A percentile compares a stretch with the other conserved stretches of the same genome.
phyloP scores from a whole-genome alignment of 2,329 filamentous ascomycete genomes.

The Talaromyces sp. region DNA sequence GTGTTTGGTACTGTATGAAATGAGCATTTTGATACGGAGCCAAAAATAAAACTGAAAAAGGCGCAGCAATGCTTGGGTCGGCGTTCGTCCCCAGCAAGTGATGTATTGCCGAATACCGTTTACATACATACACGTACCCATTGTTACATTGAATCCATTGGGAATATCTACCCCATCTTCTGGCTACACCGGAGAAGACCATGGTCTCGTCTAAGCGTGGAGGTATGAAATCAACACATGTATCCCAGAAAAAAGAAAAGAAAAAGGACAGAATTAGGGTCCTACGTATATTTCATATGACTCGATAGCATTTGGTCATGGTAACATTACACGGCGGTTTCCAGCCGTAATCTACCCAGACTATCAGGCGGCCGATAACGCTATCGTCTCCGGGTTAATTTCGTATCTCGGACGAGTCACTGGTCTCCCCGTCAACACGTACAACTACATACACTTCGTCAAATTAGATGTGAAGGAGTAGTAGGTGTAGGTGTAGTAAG shows the following conservation, averaged over 20 bases:
- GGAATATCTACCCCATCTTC: neutral
- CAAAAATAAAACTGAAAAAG: slow-evolving; percentile 1
- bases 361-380: slow-evolving; percentile 7
- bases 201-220: neutral
- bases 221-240: neutral
- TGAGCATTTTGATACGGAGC: neutral
- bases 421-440: neutral
- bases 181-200: neutral
- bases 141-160: too few relatives aligned
- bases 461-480: too few relatives aligned
- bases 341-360: neutral
- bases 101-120: neutral
- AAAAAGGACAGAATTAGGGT: neutral
- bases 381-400: slow-evolving; percentile 6
- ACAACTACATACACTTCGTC: too few relatives aligned
- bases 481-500: too few relatives aligned
- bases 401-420: slow-evolving; percentile 7
- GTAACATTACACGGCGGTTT: neutral
- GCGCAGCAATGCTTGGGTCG: slow-evolving; percentile 2
- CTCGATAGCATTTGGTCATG: neutral
- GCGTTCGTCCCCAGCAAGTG: neutral
- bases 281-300: neutral
- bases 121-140: neutral
- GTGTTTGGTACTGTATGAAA: neutral
- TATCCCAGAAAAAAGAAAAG: slow-evolving; percentile 3